Evolutionary conservation across 192 early-diverging fungal species (phyloP), one percentile per base, ranked within the genome.

Genomic region (Radiomyces spectabilis): DNA sequence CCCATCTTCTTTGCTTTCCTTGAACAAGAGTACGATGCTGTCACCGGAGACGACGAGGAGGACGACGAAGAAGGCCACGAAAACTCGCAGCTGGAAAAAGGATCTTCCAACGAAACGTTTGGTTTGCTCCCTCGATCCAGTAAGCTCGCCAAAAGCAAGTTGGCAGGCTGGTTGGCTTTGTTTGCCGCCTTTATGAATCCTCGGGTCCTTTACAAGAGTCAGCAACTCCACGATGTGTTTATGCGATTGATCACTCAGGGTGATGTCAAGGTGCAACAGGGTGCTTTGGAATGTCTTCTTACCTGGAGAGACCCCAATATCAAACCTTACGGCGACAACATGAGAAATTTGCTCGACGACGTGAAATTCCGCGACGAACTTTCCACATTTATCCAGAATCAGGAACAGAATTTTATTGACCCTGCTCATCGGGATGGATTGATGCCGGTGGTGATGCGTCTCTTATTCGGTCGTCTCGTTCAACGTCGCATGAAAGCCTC

Each of bases 381-480:
- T 19, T 73, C 87, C 24, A 84, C 81, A 1, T 82, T 95, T 35
- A 73, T 87, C 41, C 61, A 94, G 30, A 80, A 80, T 12, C 69
- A 77, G 13, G 69, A 78, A 12, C 80, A 76, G 53, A 66, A 63
- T 4, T 71, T 73, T 0, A 76, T 92, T 44, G 81, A 87, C 51
- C 57, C 70, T 4, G 63, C 75, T 34, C 83, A 94, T 61, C 82
- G 87, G 29, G 72, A 73, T 15, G 77, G 79, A 16, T 53, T 94
- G 13, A 80, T 94, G 74, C 80, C 85, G 3, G 66, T 93, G 18
- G 59, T 94, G 5, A 72, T 88, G 46, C 84, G 93, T 16, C 59
- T 99, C 18, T 74, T 99, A 8, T 94, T 91, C 57, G 97, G 97
- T 16, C 93, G 93, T 62, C 75, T 94, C 51, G 83, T 95, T 47